Percentiles rank a stretch among this genome's conserved stretches.
phyloP scores from a whole-genome alignment of 169 alveolate species.

The Babesia bigemina region DNA sequence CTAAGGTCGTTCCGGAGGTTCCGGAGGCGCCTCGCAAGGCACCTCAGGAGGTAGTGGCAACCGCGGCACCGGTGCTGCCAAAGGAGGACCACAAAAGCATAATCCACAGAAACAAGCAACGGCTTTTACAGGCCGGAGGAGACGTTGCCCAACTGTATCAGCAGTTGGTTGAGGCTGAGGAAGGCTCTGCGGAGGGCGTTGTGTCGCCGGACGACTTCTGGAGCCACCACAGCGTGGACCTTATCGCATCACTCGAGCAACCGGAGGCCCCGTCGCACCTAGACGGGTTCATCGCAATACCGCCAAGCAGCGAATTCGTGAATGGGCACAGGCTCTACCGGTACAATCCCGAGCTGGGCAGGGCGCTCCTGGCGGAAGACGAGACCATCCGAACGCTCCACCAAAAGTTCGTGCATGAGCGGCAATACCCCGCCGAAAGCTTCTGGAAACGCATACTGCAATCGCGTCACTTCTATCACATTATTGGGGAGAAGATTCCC shows the following conservation, averaged over 20 bases:
- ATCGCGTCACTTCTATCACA: slow-evolving; percentile 52
- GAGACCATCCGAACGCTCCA: slow-evolving; percentile 58
- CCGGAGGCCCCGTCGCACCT: slow-evolving; percentile 48
- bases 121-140: slow-evolving; percentile 16
- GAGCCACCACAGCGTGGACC: slow-evolving; percentile 58
- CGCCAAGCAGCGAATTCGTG: slow-evolving; percentile 53
- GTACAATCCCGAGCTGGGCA: slow-evolving; percentile 42
- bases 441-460: slow-evolving; percentile 67
- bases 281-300: slow-evolving; percentile 66
- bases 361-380: slow-evolving; percentile 60
- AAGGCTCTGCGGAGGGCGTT: slow-evolving; percentile 27
- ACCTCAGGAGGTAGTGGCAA: not conserved
- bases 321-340: slow-evolving; percentile 40
- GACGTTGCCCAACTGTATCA: slow-evolving; percentile 32
- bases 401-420: slow-evolving; percentile 38
- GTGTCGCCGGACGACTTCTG: slow-evolving; percentile 65
- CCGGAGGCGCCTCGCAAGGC: slow-evolving; percentile 1
- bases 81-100: slow-evolving; percentile 1
- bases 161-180: slow-evolving; percentile 37
- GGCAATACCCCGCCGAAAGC: slow-evolving; percentile 54
- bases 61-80: not conserved
- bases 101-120: slow-evolving; percentile 13
- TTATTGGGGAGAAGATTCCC: slow-evolving; percentile 58
- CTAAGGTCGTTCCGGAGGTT: slow-evolving; percentile 1
- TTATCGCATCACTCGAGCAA: slow-evolving; percentile 29